Percentiles rank a stretch among this genome's conserved stretches.
These are phyloP conservation scores for Zygnema cylindricum DNA, from an alignment of 139 green algal genomes.

Conservation along the genomic window DNA sequence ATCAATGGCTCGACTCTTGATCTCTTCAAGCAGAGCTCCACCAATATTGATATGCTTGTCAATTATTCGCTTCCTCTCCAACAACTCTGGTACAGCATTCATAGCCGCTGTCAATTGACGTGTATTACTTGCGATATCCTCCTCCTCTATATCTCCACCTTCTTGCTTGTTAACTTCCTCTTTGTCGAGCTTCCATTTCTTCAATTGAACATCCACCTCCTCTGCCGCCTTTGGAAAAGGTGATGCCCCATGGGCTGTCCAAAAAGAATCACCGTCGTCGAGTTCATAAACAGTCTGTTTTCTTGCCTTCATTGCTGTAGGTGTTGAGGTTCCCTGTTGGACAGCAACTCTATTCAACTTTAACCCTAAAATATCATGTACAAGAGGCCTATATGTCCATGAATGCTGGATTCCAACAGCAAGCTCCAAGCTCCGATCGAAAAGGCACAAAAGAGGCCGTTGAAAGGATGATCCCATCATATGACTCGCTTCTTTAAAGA, in stretches of 20 bases:
- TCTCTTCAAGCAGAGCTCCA: constrained; percentile 83
- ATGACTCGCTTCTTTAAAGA: constrained; percentile 56
- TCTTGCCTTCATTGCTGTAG: neutral
- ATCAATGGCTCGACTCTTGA: constrained; percentile 84
- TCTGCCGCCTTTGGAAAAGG: constrained; percentile 74
- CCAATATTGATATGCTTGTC: constrained; percentile 99
- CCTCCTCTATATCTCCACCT: constrained; percentile 47
- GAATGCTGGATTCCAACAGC: constrained; percentile 83
- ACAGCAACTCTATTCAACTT: constrained; percentile 83
- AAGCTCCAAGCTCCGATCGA: constrained; percentile 98
- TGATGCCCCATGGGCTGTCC: constrained; percentile 57
- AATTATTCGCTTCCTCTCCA: constrained; percentile 86
- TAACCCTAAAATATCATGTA: constrained; percentile 94
- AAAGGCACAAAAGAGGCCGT: constrained; percentile 92
- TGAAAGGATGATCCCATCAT: constrained; percentile 56
- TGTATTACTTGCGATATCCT: constrained; percentile 65
- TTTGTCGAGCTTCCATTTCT: constrained; percentile 87
- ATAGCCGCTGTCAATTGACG: constrained; percentile 65
- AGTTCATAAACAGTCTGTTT: constrained; percentile 77
- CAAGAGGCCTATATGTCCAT: constrained; percentile 97
- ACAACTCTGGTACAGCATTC: constrained; percentile 66
- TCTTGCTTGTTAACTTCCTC: constrained; percentile 90
- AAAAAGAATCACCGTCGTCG: constrained; percentile 75
- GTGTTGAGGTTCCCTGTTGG: constrained; percentile 31
- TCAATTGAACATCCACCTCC: constrained; percentile 57